Conservation (phyloP, 768 basidiomycete species). For the Termitomyces sp. region DNA sequence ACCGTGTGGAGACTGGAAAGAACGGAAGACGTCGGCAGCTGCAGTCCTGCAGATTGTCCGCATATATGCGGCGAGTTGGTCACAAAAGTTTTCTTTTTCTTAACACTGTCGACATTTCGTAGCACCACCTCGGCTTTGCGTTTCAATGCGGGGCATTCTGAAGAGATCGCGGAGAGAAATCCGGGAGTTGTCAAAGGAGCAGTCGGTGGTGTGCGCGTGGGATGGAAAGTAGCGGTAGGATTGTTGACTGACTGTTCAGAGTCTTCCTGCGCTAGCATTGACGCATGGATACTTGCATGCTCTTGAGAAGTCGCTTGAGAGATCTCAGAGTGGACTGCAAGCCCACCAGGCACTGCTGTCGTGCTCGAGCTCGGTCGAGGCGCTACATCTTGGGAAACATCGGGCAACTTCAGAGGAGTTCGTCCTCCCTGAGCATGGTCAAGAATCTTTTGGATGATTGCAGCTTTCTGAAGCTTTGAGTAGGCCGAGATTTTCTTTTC, state of each 20-base stretch:
- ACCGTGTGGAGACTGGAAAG: not conserved
- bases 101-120: not conserved
- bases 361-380: not conserved
- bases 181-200: not conserved
- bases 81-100: not conserved
- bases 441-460: slow-evolving; percentile 47
- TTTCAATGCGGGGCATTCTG: not conserved
- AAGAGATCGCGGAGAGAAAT: not conserved
- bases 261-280: not conserved
- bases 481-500: slow-evolving; percentile 56
- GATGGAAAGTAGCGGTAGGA: not conserved
- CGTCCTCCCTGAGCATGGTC: not conserved
- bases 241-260: not conserved
- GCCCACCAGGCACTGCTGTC: not conserved
- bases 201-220: no score
- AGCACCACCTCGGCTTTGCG: not conserved
- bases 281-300: not conserved
- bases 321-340: not conserved
- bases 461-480: slow-evolving; percentile 60
- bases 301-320: not conserved
- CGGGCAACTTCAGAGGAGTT: not conserved
- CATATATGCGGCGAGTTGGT: not conserved
- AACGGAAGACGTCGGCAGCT: not conserved
- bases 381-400: not conserved
- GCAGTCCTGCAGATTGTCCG: not conserved